These are phyloP conservation scores for Neurospora africana DNA, from an alignment of 495 filamentous ascomycete genomes.

Conservation along the genomic window DNA sequence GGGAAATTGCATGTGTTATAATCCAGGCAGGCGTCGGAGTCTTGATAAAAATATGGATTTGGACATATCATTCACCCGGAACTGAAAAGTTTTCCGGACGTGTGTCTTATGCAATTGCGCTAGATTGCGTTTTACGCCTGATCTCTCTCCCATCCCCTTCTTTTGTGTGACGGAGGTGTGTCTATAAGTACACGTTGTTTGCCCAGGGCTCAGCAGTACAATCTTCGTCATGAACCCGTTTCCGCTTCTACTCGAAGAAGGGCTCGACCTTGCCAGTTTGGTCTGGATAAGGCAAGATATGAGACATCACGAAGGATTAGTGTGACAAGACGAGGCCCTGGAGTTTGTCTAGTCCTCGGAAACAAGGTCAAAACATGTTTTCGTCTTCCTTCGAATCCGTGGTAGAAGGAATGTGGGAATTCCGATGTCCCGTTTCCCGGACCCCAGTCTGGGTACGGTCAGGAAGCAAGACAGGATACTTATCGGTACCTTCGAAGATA, in stretches of 20 bases:
- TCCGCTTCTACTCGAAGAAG: background rate
- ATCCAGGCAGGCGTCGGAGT: background rate
- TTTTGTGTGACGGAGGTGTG: background rate
- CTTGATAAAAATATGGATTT: background rate
- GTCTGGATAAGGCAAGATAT: background rate
- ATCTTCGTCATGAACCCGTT: background rate
- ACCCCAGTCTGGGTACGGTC: background rate
- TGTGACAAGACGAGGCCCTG: background rate
- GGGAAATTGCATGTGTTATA: background rate
- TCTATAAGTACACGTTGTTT: background rate
- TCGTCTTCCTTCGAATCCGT: background rate
- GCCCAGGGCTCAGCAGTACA: background rate
- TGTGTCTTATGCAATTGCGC: background rate
- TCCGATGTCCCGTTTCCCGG: background rate
- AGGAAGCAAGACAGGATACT: background rate
- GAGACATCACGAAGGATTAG: background rate
- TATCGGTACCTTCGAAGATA: background rate
- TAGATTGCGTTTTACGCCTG: background rate
- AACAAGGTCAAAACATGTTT: background rate
- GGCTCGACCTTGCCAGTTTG: background rate
- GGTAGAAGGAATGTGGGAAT: background rate
- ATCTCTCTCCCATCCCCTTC: background rate
- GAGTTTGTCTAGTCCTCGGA: background rate
- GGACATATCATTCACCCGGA: background rate
- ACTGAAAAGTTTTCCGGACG: background rate